Conservation (phyloP, 495 filamentous ascomycete species). For the Tirmania nivea region DNA sequence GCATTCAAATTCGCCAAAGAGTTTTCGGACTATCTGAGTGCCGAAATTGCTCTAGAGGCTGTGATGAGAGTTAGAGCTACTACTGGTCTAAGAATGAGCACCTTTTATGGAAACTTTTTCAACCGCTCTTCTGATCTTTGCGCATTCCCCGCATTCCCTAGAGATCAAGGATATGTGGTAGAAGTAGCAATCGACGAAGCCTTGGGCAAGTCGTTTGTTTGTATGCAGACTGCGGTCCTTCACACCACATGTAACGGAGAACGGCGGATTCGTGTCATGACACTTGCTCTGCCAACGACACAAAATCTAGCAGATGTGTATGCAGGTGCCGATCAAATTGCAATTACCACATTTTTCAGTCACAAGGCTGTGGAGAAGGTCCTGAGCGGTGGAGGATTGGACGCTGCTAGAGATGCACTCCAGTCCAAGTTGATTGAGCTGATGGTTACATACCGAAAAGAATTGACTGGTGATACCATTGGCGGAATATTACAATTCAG, state of each 20-base stretch:
- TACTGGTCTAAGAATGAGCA: constrained; percentile 84
- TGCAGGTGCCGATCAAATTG: constrained; percentile 81
- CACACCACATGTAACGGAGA: constrained; percentile 98
- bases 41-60: constrained; percentile 89
- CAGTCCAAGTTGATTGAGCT: constrained; percentile 85
- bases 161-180: constrained; percentile 95
- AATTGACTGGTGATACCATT: constrained; percentile 86
- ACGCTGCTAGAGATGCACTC: constrained; percentile 72
- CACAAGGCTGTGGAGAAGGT: constrained; percentile 93
- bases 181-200: constrained; percentile 96
- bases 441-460: constrained; percentile 86
- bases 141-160: constrained; percentile 90
- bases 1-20: constrained; percentile 93
- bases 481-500: constrained; percentile 84
- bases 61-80: constrained; percentile 89
- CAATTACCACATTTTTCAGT: constrained; percentile 81
- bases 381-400: constrained; percentile 65
- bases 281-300: constrained; percentile 78
- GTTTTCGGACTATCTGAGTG: constrained; percentile 86
- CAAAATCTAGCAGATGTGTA: constrained; percentile 76
- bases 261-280: constrained; percentile 82
- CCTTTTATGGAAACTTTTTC: constrained; percentile 99
- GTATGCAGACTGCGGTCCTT: constrained; percentile 87
- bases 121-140: constrained; percentile 92
- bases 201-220: constrained; percentile 78